These are phyloP conservation scores for Ceratobasidium sp. DNA, from an alignment of 1,284 basidiomycete species.

Conservation along the genomic window DNA sequence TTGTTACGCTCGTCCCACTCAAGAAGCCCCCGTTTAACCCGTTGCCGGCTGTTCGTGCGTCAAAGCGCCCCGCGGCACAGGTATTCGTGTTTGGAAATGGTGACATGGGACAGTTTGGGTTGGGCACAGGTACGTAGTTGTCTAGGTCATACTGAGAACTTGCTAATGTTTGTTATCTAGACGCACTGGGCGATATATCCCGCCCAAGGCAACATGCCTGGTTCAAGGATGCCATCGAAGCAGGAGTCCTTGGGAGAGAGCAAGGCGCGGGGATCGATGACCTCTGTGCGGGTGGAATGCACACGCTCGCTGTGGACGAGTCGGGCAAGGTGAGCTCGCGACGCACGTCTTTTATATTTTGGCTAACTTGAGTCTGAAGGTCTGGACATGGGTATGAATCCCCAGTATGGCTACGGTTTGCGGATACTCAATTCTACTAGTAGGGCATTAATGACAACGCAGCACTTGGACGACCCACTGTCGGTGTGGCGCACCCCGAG, in stretches of 20 bases:
- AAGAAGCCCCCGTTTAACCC: slow-evolving; percentile 61
- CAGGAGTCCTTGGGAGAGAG: slow-evolving; percentile 75
- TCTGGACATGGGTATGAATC: slow-evolving; percentile 74
- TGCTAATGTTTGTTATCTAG: slow-evolving; percentile 53
- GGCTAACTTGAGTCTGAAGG: slow-evolving; percentile 8
- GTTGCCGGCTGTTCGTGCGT: slow-evolving; percentile 67
- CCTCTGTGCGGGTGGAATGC: slow-evolving; percentile 85
- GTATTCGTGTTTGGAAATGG: slow-evolving; percentile 90
- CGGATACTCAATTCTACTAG: neutral
- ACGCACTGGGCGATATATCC: slow-evolving; percentile 74
- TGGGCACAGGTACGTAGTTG: slow-evolving; percentile 66
- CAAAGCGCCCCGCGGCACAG: slow-evolving; percentile 68
- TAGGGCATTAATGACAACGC: slow-evolving; percentile 84
- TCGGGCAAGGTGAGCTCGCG: slow-evolving; percentile 77
- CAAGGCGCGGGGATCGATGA: slow-evolving; percentile 78
- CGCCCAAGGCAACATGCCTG: slow-evolving; percentile 78
- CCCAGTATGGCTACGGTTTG: slow-evolving; percentile 63
- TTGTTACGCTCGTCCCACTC: slow-evolving; percentile 8
- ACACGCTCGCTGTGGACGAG: slow-evolving; percentile 87
- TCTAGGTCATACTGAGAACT: neutral
- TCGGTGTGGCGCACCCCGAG: slow-evolving; percentile 76
- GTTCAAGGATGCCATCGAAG: slow-evolving; percentile 72
- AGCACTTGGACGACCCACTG: slow-evolving; percentile 86
- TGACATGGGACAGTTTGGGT: slow-evolving; percentile 90
- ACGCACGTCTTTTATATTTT: slow-evolving; percentile 19